Conservation (phyloP, 2,329 filamentous ascomycete species). For the Coniella vitis region DNA sequence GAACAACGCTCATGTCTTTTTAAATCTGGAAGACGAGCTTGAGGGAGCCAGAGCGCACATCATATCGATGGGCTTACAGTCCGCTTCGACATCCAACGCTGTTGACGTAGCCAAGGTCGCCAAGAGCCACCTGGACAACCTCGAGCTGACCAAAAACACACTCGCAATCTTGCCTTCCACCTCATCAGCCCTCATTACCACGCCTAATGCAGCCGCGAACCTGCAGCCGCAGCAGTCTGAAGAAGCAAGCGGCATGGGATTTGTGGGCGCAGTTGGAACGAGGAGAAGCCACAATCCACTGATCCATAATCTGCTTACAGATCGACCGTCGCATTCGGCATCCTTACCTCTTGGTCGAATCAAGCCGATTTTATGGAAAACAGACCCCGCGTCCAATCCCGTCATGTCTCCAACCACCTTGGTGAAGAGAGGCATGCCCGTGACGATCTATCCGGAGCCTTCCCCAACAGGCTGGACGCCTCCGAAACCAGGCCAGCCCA, state of each 20-base stretch:
- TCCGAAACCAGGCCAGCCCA: conserved; percentile 49
- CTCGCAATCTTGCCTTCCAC: conserved; percentile 73
- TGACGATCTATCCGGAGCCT: conserved; percentile 75
- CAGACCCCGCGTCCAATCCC: conserved; percentile 16
- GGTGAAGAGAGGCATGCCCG: conserved; percentile 82
- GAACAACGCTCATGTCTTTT: conserved; percentile 69
- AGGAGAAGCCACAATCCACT: conserved; percentile 66
- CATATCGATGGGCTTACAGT: conserved; percentile 17
- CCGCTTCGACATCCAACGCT: conserved; percentile 20
- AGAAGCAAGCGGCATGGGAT: conserved; percentile 39
- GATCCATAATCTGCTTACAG: conserved; percentile 92
- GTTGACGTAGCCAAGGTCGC: conserved; percentile 17
- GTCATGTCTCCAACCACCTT: conserved; percentile 59
- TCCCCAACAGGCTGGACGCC: conserved; percentile 60
- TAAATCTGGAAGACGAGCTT: conserved; percentile 92
- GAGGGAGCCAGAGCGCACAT: conserved; percentile 60
- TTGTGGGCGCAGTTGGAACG: conserved; percentile 46
- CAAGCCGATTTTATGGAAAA: conserved; percentile 23
- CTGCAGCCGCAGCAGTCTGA: conserved; percentile 24
- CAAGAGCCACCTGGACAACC: conserved; percentile 57
- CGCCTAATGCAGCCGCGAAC: conserved; percentile 72
- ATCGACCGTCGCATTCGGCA: conserved; percentile 87
- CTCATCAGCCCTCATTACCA: conserved; percentile 84
- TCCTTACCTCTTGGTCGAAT: conserved; percentile 73
- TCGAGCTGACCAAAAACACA: conserved; percentile 62